Evolutionary conservation across 495 filamentous ascomycete species (phyloP), one percentile per base, ranked within the genome.

Genomic region (Penicillium ucsense): DNA sequence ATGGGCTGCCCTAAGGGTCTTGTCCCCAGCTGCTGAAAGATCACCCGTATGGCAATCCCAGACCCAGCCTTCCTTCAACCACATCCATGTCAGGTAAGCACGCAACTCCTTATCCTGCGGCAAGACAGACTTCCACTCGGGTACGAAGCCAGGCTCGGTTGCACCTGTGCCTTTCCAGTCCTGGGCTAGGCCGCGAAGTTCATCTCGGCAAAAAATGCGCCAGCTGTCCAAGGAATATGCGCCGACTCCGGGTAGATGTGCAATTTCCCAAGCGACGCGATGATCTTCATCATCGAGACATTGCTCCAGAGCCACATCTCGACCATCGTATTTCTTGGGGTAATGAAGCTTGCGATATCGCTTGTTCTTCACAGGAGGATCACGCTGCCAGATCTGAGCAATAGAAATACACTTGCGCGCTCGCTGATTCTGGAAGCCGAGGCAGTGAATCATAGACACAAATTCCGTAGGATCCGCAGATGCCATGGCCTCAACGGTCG

Each of bases 131-230:
- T 85, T 90, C 92, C 92, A 96, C 62, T 96, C 91, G 4, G 66
- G 64, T n/a, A 63, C 56, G 50, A 76, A 71, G 0, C 51, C 61
- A 4, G 47, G 32, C 12, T 30, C 41, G 27, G 46, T 52, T 3
- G 64, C 50, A 8, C 54, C 63, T 10, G 47, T 49, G 4, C 83
- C 83, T 51, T 76, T 80, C 77, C 82, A 85, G 41, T 78, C 76
- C 2, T 62, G 55, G 6, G 80, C 80, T 20, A 78, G 48, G 0
- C 78, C 82, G 3, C 89, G 72, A 31, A 95, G 60, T 39, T 74
- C 73, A 62, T 97, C 91, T 1, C 91, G 76, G 56, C 88, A 94
- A 62, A 96, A 96, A 46, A 96, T 95, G 4, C 92, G 77, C 88
- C 89, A 97, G 49, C 83, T 88, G 62, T 97, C 91, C 35, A 94